Conservation (phyloP, 257 asterid species). For the Solanum stenotomum region DNA sequence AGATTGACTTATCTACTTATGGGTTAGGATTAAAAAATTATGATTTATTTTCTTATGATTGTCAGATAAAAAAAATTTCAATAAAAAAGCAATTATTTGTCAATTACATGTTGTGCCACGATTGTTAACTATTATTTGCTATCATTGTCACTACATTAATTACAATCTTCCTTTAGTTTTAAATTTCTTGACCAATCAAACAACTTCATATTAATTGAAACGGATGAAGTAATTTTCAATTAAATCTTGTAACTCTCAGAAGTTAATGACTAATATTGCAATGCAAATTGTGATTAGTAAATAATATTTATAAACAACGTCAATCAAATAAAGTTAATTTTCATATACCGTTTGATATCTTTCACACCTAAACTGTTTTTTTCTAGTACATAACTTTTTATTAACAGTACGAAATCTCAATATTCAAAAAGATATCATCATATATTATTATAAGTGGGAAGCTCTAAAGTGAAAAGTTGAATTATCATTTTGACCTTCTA, state of each 20-base stretch:
- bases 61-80: too few relatives aligned
- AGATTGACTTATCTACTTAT: background rate
- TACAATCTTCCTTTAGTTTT: background rate
- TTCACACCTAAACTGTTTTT: background rate
- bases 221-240: too few relatives aligned
- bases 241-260: too few relatives aligned
- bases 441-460: too few relatives aligned
- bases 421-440: background rate
- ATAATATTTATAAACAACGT: background rate
- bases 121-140: background rate
- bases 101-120: background rate
- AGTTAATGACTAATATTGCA: background rate
- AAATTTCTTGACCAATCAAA: too few relatives aligned
- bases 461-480: too few relatives aligned
- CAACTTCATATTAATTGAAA: background rate
- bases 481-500: too few relatives aligned
- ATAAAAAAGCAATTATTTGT: too few relatives aligned
- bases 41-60: too few relatives aligned
- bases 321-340: background rate
- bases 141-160: background rate
- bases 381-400: background rate
- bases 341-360: background rate
- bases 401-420: background rate
- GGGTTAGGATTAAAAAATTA: too few relatives aligned
- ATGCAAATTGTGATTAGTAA: background rate